Evolutionary conservation across 2,329 filamentous ascomycete genomes (phyloP).

Genomic region (Arthroderma sp.): DNA sequence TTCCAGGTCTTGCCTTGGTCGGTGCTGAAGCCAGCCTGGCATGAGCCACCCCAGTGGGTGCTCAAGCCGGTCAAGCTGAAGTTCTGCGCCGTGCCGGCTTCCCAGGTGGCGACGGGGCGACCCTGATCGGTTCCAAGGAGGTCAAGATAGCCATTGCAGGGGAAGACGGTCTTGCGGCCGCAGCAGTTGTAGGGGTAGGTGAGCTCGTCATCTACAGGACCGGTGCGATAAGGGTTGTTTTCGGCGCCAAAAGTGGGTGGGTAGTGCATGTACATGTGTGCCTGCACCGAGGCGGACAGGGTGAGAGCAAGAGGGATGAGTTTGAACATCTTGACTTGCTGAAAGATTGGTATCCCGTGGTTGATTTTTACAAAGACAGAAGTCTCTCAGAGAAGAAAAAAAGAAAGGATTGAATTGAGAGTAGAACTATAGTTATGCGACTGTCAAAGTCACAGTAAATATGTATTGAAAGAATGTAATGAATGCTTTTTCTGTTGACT

Average conservation of each 20-base stretch:
- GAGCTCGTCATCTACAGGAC: conserved; percentile 23
- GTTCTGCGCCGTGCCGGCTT: conserved; percentile 28
- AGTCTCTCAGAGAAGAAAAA: neutral
- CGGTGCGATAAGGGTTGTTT: conserved; percentile 31
- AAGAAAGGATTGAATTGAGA: conserved; percentile 1
- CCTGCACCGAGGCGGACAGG: conserved; percentile 8
- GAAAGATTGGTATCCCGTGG: neutral
- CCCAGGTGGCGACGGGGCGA: conserved; percentile 31
- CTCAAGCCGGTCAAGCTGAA: conserved; percentile 22
- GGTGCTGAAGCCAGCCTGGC: conserved; percentile 33
- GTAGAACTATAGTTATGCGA: neutral
- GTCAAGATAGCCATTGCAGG: conserved; percentile 33
- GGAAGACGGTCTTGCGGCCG: conserved; percentile 21
- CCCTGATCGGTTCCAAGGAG: conserved; percentile 33
- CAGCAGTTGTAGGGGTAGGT: conserved; percentile 36
- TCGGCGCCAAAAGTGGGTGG: conserved; percentile 32
- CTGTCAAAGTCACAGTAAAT: neutral
- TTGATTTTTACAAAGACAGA: neutral
- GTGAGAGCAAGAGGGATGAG: no score
- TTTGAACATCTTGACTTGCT: no score
- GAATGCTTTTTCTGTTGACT: neutral
- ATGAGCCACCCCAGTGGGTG: conserved; percentile 36
- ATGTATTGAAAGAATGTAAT: neutral
- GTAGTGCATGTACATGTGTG: conserved; percentile 32
- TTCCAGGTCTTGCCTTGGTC: conserved; percentile 34